Percentiles rank a stretch among this genome's conserved stretches.
Evolutionary conservation across 202 grass and related monocot species (phyloP).

Genomic region (Panicum virgatum): DNA sequence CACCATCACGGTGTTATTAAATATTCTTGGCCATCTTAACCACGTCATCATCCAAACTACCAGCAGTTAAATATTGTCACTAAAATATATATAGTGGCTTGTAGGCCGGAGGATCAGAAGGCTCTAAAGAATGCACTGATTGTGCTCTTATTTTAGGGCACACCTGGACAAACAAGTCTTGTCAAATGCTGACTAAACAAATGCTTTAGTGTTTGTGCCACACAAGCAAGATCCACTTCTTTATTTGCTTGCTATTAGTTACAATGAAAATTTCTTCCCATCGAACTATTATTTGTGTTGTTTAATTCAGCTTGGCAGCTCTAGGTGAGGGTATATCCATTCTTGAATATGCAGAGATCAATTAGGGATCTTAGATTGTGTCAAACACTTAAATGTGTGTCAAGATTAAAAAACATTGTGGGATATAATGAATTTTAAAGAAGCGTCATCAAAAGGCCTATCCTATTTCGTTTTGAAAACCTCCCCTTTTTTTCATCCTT

Average conservation of each 20-base stretch:
- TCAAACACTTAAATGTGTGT: conserved; percentile 40
- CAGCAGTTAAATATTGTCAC: conserved; percentile 38
- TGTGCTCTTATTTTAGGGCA: conserved; percentile 47
- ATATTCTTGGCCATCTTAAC: conserved; percentile 13
- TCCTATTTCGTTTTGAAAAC: neutral
- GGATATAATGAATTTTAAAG: conserved; percentile 9
- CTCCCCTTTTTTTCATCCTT: neutral
- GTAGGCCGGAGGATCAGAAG: conserved; percentile 48
- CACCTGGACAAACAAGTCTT: conserved; percentile 58
- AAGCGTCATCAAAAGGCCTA: conserved; percentile 18
- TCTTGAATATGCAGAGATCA: conserved; percentile 37
- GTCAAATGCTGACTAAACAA: conserved; percentile 61
- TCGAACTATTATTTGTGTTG: conserved; percentile 32
- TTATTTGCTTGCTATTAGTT: conserved; percentile 31
- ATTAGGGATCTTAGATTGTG: conserved; percentile 46
- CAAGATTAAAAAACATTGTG: conserved; percentile 8
- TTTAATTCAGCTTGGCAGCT: conserved; percentile 58
- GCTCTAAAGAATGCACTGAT: conserved; percentile 55
- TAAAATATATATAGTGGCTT: conserved; percentile 44
- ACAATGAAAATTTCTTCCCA: conserved; percentile 38
- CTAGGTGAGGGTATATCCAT: conserved; percentile 40
- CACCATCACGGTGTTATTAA: conserved; percentile 38
- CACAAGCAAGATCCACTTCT: conserved; percentile 48
- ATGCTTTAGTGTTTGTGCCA: conserved; percentile 46
- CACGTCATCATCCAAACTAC: conserved; percentile 53